Conservation (phyloP, 2,329 filamentous ascomycete genomes). For the Fusarium guadeloupense region DNA sequence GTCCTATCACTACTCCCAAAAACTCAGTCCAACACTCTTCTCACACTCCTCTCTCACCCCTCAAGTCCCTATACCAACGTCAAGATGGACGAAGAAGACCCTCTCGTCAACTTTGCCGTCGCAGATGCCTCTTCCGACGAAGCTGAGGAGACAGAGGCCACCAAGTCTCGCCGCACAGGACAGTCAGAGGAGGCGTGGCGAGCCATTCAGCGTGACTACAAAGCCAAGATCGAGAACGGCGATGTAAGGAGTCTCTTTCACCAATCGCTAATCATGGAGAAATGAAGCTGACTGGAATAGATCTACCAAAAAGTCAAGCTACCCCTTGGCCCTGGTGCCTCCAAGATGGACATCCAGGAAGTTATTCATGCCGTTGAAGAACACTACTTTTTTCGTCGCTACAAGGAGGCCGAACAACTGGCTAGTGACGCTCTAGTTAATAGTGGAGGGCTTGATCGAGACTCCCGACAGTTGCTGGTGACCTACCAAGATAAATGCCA, state of each 20-base stretch:
- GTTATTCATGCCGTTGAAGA: slow-evolving; percentile 66
- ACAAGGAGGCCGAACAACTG: slow-evolving; percentile 56
- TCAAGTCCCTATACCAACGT: not conserved
- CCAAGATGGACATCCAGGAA: slow-evolving; percentile 61
- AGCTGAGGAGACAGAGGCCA: slow-evolving; percentile 44
- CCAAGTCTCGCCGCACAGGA: slow-evolving; percentile 48
- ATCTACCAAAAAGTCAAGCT: slow-evolving; percentile 55
- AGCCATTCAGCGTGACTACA: slow-evolving; percentile 56
- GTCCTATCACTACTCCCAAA: slow-evolving; percentile 26
- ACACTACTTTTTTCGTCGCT: slow-evolving; percentile 63
- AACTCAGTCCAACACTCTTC: slow-evolving; percentile 11
- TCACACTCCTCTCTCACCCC: not conserved
- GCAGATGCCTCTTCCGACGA: slow-evolving; percentile 50
- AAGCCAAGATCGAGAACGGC: slow-evolving; percentile 63
- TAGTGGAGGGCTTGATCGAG: slow-evolving; percentile 52
- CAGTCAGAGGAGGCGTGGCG: slow-evolving; percentile 63
- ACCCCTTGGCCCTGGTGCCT: slow-evolving; percentile 50
- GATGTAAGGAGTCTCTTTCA: slow-evolving; percentile 52
- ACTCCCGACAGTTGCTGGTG: slow-evolving; percentile 52
- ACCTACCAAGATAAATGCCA: slow-evolving; percentile 56
- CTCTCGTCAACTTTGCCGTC: slow-evolving; percentile 46
- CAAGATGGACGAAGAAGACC: slow-evolving; percentile 46
- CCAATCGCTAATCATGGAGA: not conserved
- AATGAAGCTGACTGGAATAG: slow-evolving; percentile 44
- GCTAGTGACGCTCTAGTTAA: slow-evolving; percentile 48